These are phyloP conservation scores for Aspergillus terreus DNA, from an alignment of 2,329 filamentous ascomycete genomes.

Conservation along the genomic window DNA sequence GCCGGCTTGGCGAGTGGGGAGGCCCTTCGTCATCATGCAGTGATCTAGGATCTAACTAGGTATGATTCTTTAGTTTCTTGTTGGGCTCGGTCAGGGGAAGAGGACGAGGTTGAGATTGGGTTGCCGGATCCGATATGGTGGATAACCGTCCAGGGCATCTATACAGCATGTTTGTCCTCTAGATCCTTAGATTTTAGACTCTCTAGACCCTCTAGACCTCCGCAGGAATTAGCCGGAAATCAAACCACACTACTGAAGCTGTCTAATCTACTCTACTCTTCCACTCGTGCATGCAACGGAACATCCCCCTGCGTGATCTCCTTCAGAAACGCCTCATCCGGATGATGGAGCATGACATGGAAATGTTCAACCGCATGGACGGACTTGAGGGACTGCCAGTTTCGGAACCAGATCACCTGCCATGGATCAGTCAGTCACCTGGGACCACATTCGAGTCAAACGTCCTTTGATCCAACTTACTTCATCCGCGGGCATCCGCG, in stretches of 20 bases:
- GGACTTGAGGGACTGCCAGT: constrained; percentile 81
- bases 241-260: not conserved
- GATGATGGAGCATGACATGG: constrained; percentile 83
- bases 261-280: constrained; percentile 16
- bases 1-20: constrained; percentile 16
- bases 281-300: constrained; percentile 52
- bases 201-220: no score
- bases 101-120: not conserved
- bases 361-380: constrained; percentile 88
- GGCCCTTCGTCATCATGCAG: not conserved
- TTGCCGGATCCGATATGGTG: not conserved
- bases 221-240: not conserved
- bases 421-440: constrained; percentile 11
- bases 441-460: no score
- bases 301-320: constrained; percentile 72
- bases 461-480: constrained; percentile 22
- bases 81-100: not conserved
- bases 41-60: no score
- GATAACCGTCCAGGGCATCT: no score
- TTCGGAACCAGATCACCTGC: constrained; percentile 83
- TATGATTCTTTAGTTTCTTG: no score
- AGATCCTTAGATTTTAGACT: no score
- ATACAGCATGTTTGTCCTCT: no score
- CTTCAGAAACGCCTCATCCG: constrained; percentile 65
- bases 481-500: constrained; percentile 39